Evolutionary conservation across 805 yeast species (phyloP), one percentile per base, ranked within the genome.

Genomic region (Cyberlindnera nakhonratchasimensis): DNA sequence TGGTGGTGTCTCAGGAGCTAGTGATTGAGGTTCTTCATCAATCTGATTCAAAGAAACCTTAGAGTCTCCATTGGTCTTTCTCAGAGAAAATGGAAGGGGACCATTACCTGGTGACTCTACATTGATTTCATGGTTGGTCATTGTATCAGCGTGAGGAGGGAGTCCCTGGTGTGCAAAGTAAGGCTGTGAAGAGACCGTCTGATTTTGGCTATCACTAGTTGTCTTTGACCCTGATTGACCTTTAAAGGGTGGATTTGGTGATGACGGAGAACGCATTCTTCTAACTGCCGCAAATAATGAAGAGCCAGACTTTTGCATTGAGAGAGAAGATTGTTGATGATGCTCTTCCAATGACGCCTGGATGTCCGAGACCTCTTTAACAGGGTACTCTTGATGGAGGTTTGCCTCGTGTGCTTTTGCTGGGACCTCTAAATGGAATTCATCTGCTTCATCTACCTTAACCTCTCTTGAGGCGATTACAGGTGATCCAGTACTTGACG

Each of bases 111-210:
- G 17, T 30, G 42, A 21, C 36, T 49, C 37, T 23, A 39, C 6
- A 13, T 43, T 39, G 18, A 50, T 45, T 17, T 45, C 42, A 7
- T 8, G 43, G 38, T 3, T n/a, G 16, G 16, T 29, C 21, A 33
- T 19, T 18, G 45, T 49, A 39, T 42, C 53, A 37, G 62, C 68
- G 50, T 77, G 82, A 3, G 79, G 79, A 4, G 83, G 82, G 9
- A 73, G 56, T 1, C 83, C 82, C 50, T 77, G 82, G 51, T 73
- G 77, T 5, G 71, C 73, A 58, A 77, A 77, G 55, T 78, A 77
- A 19, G 76, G 73, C 54, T 71, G 76, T 1, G 60, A 48, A 1
- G 65, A 57, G 6, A 60, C 58, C 1, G 58, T 48, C 13, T 39
- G 24, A 10, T 43, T 20, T 5, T 34, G 30, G 3, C 25, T 32